Evolutionary conservation across 2,329 filamentous ascomycete genomes (phyloP), one percentile per base, ranked within the genome.

Genomic region (Saccharata proteae): DNA sequence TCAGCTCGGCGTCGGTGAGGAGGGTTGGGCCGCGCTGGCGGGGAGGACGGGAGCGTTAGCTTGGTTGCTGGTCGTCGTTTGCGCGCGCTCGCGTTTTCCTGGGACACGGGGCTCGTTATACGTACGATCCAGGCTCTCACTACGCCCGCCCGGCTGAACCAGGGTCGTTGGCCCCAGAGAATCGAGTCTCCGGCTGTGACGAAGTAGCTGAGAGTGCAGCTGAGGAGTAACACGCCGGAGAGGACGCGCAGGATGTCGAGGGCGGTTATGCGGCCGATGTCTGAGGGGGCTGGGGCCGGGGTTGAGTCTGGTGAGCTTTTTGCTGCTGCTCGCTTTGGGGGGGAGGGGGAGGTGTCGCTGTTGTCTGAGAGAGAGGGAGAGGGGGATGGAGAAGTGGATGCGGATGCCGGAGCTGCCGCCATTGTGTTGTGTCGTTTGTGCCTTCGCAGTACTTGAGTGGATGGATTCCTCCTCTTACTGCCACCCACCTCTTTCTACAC

Each of bases 1-100:
- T 55, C 29, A 98, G 76, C 54, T 94, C 67, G 13, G 66, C 63
- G 35, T 80, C 78, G 1, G 84, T 93, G 22, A 96, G 67, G 50
- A 69, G 62, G 30, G 81, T 40, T 10, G 83, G 80, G 4, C 65
- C 63, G 40, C 55, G 51, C 63, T 67, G 43, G 27, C 39, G 15
- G 17, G 37, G 32, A n/a, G 6, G 38, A 26, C 31, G 20, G 39
- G 26, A 7, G 16, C 26, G 27, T 28, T 12, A 32, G 28, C 21
- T n/a, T 27, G 2, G 1, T 16, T 16, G 20, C 9, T 19, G 6
- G n/a, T 14, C 6, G n/a, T 9, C 9, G 21, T 23, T 23, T 23
- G 25, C 8, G 8, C 20, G 20, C n/a, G 20, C 8, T 22, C n/a
- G 20, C 20, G 20, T 22, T n/a, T n/a, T n/a, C n/a, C n/a, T n/a